phyloP scores from a whole-genome alignment of 345 rosid species.

The Aurinia saxatilis region DNA sequence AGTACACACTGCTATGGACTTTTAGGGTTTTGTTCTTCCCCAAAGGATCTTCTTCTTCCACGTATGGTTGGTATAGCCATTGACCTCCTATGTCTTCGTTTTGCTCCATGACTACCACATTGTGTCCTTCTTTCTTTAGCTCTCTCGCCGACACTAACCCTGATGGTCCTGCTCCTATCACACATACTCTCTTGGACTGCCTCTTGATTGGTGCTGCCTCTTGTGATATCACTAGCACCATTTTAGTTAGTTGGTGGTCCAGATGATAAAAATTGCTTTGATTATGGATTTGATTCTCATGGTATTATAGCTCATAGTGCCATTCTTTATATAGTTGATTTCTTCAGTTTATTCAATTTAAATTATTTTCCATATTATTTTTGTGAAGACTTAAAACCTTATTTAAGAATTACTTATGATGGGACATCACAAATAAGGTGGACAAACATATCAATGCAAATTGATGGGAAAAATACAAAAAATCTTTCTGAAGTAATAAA shows the following conservation, averaged over 20 bases:
- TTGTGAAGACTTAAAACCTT: no score
- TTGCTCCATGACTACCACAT: slow-evolving; percentile 64
- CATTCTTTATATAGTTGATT: no score
- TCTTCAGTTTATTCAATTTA: no score
- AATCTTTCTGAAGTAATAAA: no score
- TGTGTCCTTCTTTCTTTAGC: slow-evolving; percentile 69
- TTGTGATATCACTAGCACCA: not conserved
- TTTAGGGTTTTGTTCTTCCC: slow-evolving; percentile 34
- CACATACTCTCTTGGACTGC: slow-evolving; percentile 47
- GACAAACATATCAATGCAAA: no score
- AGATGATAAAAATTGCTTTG: no score
- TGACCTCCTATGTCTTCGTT: slow-evolving; percentile 83
- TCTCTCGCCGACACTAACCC: slow-evolving; percentile 84
- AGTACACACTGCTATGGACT: slow-evolving; percentile 79
- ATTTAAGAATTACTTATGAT: no score
- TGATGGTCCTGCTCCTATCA: slow-evolving; percentile 85
- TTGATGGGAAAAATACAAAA: no score
- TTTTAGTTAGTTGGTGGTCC: not conserved
- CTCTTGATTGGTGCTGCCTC: not conserved
- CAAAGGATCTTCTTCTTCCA: slow-evolving; percentile 47
- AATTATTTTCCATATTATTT: no score
- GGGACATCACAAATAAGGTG: no score
- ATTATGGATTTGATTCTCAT: no score
- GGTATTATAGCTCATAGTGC: no score
- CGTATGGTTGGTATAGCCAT: slow-evolving; percentile 63